Evolutionary conservation across 2,329 filamentous ascomycete species (phyloP).

Genomic region (Samsoniella hepiali): DNA sequence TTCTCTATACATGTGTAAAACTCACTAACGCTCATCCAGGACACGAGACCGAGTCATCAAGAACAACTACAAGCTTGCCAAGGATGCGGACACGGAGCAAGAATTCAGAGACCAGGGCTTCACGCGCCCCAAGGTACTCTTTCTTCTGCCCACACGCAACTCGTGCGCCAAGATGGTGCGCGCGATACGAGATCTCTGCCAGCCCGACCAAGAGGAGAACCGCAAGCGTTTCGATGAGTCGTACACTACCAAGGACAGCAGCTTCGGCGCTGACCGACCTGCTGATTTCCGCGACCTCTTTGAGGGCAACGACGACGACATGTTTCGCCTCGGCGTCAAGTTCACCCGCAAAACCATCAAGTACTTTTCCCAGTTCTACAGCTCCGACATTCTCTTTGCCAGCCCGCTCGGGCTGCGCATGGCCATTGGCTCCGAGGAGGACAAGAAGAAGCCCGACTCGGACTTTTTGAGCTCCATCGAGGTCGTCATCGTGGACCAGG

Average conservation of each 20-base stretch:
- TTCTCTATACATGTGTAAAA: neutral
- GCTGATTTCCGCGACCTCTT: conserved; percentile 88
- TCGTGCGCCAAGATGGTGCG: conserved; percentile 78
- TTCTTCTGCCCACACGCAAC: conserved; percentile 84
- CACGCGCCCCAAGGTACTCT: conserved; percentile 87
- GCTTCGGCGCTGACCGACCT: conserved; percentile 70
- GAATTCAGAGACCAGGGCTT: conserved; percentile 93
- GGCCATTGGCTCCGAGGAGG: conserved; percentile 77
- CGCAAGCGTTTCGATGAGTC: conserved; percentile 85
- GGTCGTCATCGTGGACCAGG: conserved; percentile 84
- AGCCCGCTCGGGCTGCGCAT: conserved; percentile 87
- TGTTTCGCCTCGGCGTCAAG: conserved; percentile 93
- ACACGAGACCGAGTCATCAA: conserved; percentile 90
- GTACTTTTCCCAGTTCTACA: conserved; percentile 93
- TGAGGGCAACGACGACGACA: conserved; percentile 92
- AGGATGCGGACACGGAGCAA: conserved; percentile 60
- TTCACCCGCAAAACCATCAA: conserved; percentile 96
- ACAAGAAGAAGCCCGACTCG: conserved; percentile 62
- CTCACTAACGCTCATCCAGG: conserved; percentile 36
- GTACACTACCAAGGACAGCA: conserved; percentile 64
- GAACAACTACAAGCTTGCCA: conserved; percentile 77
- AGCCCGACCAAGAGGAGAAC: conserved; percentile 91
- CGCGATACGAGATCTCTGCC: conserved; percentile 69
- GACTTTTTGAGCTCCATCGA: conserved; percentile 96
- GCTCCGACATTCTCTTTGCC: conserved; percentile 89